Evolutionary conservation across 2,329 filamentous ascomycete genomes (phyloP), one percentile per base, ranked within the genome.

Genomic region (Penicillium sp.): DNA sequence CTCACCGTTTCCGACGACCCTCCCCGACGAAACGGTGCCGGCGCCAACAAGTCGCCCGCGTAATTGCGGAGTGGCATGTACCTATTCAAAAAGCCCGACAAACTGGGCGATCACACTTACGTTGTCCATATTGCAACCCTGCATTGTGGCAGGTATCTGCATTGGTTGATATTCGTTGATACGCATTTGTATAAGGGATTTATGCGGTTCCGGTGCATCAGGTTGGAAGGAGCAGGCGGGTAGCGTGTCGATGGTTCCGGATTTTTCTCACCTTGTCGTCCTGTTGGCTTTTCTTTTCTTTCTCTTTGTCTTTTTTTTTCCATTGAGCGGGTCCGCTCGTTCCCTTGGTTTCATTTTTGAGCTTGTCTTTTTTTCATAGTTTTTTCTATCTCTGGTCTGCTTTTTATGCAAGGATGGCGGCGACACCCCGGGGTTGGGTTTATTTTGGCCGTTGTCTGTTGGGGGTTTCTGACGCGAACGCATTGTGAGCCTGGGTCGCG

Each of bases 1-100:
- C 69, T 85, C 49, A 79, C 77, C 27, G 78, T 84, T 42, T 62
- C 63, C 26, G 73, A 74, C 46, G 74, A 75, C 51, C 50, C 66
- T 34, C 69, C 71, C 46, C 71, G 72, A 38, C 69, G 72, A 44
- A 74, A 74, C 48, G 72, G 72, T 40, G 64, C 69, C 42, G 62
- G 69, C 51, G 62, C 70, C 44, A 73, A 65, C 64, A 74, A 74
- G 59, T 74, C 72, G 43, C 71, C 71, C 38, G 69, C 68, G 16
- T 70, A 69, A 63, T 49, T 40, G 24, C 20, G 27, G 41, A 24
- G 29, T 22, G 36, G 36, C 44, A 39, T 55, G 40, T 53, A 46
- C 40, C 50, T 54, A 56, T 49, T 44, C 26, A 41, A 32, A 43
- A 52, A 47, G 55, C 52, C 55, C 50, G 42, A 45, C 31, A 31